Conservation (phyloP, 345 rosid genomes). For the Gossypium herbaceum region DNA sequence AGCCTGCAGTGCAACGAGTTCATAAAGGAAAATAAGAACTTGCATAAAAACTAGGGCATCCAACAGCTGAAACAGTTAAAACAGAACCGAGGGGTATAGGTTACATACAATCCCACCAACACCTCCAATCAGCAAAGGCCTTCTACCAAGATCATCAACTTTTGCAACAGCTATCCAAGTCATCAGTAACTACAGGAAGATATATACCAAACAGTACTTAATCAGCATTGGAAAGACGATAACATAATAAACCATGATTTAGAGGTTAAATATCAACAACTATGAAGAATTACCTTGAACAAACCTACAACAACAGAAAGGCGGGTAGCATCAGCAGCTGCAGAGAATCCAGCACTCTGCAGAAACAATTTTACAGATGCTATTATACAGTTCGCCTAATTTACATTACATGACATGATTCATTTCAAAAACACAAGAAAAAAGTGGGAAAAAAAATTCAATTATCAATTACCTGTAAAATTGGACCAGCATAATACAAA, state of each 20-base stretch:
- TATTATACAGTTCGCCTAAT: neutral
- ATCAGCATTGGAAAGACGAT: slow-evolving; percentile 8
- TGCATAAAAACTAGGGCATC: neutral
- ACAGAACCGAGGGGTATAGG: slow-evolving; percentile 11
- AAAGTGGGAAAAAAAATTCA: neutral
- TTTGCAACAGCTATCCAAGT: slow-evolving; percentile 78
- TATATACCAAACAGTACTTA: slow-evolving; percentile 9
- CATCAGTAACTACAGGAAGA: slow-evolving; percentile 59
- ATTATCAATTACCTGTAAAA: slow-evolving; percentile 69
- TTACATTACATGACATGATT: slow-evolving; percentile 3
- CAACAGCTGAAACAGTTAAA: neutral
- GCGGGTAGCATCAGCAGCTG: slow-evolving; percentile 93
- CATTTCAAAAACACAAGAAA: slow-evolving; percentile 11
- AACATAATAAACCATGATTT: neutral
- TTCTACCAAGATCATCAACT: slow-evolving; percentile 92
- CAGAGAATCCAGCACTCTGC: slow-evolving; percentile 95
- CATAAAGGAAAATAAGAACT: slow-evolving; percentile 15
- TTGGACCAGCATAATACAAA: slow-evolving; percentile 88
- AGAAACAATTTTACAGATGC: slow-evolving; percentile 18
- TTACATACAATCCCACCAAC: slow-evolving; percentile 79
- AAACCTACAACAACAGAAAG: slow-evolving; percentile 85
- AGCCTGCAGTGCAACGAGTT: slow-evolving; percentile 44
- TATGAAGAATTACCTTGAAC: slow-evolving; percentile 57
- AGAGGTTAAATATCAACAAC: slow-evolving; percentile 3
- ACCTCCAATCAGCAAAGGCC: slow-evolving; percentile 88